Evolutionary conservation across 2,329 filamentous ascomycete species (phyloP).

Genomic region (Paracoccidioides brasiliensis): DNA sequence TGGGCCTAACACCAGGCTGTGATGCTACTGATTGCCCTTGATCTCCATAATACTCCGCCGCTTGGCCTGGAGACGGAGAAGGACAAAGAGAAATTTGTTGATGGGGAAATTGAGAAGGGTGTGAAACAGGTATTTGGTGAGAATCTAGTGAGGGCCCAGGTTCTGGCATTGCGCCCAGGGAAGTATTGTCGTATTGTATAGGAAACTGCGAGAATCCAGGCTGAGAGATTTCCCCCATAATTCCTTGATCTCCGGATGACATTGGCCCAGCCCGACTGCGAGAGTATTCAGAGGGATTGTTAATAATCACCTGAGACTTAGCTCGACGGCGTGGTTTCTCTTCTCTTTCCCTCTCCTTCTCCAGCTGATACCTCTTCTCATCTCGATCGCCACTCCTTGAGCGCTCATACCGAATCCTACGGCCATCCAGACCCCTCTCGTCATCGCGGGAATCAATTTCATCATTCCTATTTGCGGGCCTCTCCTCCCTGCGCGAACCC

Average conservation of each 20-base stretch:
- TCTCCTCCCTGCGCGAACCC: conserved; percentile 14
- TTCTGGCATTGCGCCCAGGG: conserved; percentile 6
- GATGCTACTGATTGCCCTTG: conserved; percentile 45
- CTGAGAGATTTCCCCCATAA: conserved; percentile 19
- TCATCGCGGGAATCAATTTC: not conserved
- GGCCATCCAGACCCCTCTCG: not conserved
- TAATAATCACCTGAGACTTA: conserved; percentile 3
- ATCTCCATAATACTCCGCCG: conserved; percentile 51
- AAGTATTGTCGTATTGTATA: conserved; percentile 19
- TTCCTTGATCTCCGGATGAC: conserved; percentile 13
- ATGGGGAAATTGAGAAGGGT: not conserved
- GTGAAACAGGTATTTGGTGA: not conserved
- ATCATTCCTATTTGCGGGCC: not conserved
- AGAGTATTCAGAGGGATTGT: conserved; percentile 1
- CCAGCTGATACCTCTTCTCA: conserved; percentile 11
- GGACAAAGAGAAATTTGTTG: not conserved
- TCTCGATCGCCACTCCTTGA: conserved; percentile 12
- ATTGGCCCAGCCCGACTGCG: not conserved
- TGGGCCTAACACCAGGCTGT: conserved; percentile 48
- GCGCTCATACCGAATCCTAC: conserved; percentile 12
- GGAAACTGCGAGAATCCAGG: conserved; percentile 24
- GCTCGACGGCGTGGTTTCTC: conserved; percentile 12
- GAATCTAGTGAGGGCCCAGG: not conserved
- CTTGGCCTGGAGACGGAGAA: conserved; percentile 34
- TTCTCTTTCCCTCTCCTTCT: conserved; percentile 16